Conservation (phyloP, 192 early-diverging fungal genomes). For the Entomortierella chlamydospora region DNA sequence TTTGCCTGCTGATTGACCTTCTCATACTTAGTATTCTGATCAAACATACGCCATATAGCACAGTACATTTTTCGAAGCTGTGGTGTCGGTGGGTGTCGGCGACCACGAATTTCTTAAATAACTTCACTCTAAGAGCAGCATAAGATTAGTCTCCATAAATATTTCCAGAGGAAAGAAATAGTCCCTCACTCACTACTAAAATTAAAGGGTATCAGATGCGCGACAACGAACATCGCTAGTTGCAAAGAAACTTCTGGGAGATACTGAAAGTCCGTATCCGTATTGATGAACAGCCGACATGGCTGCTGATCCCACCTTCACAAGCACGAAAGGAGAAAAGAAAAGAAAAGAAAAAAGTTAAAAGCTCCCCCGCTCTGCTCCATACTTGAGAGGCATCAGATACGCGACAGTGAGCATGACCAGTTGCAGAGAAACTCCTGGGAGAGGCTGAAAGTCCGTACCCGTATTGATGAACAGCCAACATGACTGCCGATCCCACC, state of each 20-base stretch:
- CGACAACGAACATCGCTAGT: slow-evolving; percentile 9
- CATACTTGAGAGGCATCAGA: slow-evolving; percentile 13
- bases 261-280: slow-evolving; percentile 8
- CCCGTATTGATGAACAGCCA: slow-evolving; percentile 12
- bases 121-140: not conserved
- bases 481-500: slow-evolving; percentile 7
- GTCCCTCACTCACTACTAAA: not conserved
- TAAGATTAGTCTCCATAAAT: not conserved
- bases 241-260: slow-evolving; percentile 8
- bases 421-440: slow-evolving; percentile 8
- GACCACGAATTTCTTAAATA: not conserved
- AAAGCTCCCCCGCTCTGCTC: not conserved
- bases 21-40: too few relatives aligned
- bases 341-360: not conserved
- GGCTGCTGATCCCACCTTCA: not conserved
- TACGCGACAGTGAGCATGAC: slow-evolving; percentile 12
- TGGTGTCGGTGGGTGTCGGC: not conserved
- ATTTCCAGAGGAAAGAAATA: not conserved
- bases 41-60: too few relatives aligned
- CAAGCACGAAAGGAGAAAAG: slow-evolving; percentile 10
- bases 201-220: not conserved
- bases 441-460: slow-evolving; percentile 8
- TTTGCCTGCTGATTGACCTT: not conserved
- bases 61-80: not conserved
- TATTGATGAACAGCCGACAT: slow-evolving; percentile 1